Conservation (phyloP, 306 rosid species). For the Rosa chinensis region DNA sequence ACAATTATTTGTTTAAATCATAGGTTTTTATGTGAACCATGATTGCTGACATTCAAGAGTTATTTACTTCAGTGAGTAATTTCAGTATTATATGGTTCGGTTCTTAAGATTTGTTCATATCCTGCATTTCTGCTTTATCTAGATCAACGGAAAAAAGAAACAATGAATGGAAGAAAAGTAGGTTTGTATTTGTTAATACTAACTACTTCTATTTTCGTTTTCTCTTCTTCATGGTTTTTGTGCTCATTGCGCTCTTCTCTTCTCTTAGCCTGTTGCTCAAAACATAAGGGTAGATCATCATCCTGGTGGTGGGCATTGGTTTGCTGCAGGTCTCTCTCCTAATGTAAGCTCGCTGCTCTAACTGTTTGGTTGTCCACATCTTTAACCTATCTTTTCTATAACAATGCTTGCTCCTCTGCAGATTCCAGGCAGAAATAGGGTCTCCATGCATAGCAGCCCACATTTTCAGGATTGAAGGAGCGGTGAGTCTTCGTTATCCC, state of each 20-base stretch:
- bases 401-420: slow-evolving; percentile 36
- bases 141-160: too few species aligned
- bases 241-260: neutral
- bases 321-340: slow-evolving; percentile 99
- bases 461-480: slow-evolving; percentile 51
- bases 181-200: too few species aligned
- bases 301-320: slow-evolving; percentile 99
- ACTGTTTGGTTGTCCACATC: slow-evolving; percentile 23
- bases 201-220: too few species aligned
- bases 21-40: too few species aligned
- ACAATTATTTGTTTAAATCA: too few species aligned
- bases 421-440: slow-evolving; percentile 74
- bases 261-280: slow-evolving; percentile 76
- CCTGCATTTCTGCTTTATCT: too few species aligned
- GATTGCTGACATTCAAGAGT: too few species aligned
- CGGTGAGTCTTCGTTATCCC: too few species aligned
- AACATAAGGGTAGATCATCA: slow-evolving; percentile 92
- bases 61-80: too few species aligned
- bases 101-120: too few species aligned
- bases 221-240: neutral
- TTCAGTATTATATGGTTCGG: too few species aligned
- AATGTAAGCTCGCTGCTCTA: slow-evolving; percentile 59
- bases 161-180: too few species aligned
- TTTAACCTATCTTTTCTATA: slow-evolving; percentile 14
- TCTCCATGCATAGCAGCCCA: slow-evolving; percentile 65